Percentiles rank a stretch among this genome's conserved stretches.
These are phyloP conservation scores for Blastocystis sp. DNA, from an alignment of 352 stramenopile genomes.

Conservation along the genomic window DNA sequence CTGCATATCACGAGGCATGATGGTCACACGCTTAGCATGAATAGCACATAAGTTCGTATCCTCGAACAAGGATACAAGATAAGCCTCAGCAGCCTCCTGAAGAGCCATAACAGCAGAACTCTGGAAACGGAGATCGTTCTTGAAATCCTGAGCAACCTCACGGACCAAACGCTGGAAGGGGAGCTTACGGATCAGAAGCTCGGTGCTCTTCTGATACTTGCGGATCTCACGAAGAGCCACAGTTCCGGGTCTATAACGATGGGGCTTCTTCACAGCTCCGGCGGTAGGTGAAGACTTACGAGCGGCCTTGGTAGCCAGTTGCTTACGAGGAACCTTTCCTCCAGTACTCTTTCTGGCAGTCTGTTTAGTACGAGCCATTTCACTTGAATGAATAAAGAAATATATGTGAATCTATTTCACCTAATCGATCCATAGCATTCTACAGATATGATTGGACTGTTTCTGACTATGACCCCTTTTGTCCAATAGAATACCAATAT, in stretches of 20 bases:
- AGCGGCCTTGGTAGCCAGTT: conserved; percentile 81
- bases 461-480: neutral
- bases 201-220: conserved; percentile 78
- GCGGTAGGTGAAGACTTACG: conserved; percentile 81
- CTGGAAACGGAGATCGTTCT: conserved; percentile 90
- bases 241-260: conserved; percentile 75
- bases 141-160: conserved; percentile 79
- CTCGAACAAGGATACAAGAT: conserved; percentile 84
- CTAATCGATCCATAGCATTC: neutral
- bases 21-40: conserved; percentile 83
- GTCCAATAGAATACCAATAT: neutral
- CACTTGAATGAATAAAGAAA: conserved; percentile 4
- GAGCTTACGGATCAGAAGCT: conserved; percentile 76
- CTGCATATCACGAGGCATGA: conserved; percentile 87
- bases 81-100: conserved; percentile 81
- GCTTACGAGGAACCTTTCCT: conserved; percentile 84
- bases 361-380: conserved; percentile 84
- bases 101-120: conserved; percentile 82
- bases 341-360: conserved; percentile 86
- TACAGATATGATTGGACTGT: neutral
- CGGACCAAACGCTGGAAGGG: conserved; percentile 70
- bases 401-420: neutral
- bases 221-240: conserved; percentile 77
- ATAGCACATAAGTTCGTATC: conserved; percentile 84
- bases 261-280: conserved; percentile 84